phyloP scores from a whole-genome alignment of 805 yeast genomes.

The Kockiozyma suomiensis region DNA sequence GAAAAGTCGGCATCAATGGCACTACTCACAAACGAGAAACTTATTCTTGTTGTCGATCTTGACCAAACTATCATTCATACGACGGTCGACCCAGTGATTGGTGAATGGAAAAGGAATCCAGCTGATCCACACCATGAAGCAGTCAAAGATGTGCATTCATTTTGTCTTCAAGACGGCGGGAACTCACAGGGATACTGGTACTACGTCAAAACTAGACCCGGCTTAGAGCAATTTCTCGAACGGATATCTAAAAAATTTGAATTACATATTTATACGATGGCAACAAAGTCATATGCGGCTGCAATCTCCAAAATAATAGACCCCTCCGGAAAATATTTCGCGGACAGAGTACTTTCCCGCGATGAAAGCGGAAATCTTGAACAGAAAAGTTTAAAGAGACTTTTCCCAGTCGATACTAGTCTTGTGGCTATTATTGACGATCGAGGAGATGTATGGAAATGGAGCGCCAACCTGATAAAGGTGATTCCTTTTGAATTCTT shows the following conservation, averaged over 20 bases:
- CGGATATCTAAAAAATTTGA: slow-evolving; percentile 70
- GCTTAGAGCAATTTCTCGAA: slow-evolving; percentile 71
- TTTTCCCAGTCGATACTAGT: slow-evolving; percentile 93
- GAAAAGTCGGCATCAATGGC: slow-evolving; percentile 68
- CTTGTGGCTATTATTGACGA: slow-evolving; percentile 97
- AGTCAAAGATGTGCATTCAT: slow-evolving; percentile 76
- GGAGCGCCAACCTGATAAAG: slow-evolving; percentile 88
- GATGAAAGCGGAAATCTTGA: slow-evolving; percentile 94
- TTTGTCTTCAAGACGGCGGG: slow-evolving; percentile 70
- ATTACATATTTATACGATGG: slow-evolving; percentile 97
- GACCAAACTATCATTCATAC: slow-evolving; percentile 98
- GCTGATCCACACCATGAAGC: slow-evolving; percentile 81
- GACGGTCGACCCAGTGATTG: slow-evolving; percentile 95
- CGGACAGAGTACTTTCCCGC: slow-evolving; percentile 86
- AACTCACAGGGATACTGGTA: slow-evolving; percentile 56
- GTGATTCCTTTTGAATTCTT: slow-evolving; percentile 95
- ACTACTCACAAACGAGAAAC: slow-evolving; percentile 62
- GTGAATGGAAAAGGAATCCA: slow-evolving; percentile 91
- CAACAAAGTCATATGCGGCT: slow-evolving; percentile 89
- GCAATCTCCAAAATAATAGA: slow-evolving; percentile 89
- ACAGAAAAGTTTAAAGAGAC: slow-evolving; percentile 80
- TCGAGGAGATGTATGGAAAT: slow-evolving; percentile 98
- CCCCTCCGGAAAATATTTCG: slow-evolving; percentile 83
- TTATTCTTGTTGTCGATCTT: slow-evolving; percentile 90
- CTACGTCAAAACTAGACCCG: slow-evolving; percentile 90